Evolutionary conservation across 192 early-diverging fungal genomes (phyloP).

Genomic region (Nowakowskiella sp.): DNA sequence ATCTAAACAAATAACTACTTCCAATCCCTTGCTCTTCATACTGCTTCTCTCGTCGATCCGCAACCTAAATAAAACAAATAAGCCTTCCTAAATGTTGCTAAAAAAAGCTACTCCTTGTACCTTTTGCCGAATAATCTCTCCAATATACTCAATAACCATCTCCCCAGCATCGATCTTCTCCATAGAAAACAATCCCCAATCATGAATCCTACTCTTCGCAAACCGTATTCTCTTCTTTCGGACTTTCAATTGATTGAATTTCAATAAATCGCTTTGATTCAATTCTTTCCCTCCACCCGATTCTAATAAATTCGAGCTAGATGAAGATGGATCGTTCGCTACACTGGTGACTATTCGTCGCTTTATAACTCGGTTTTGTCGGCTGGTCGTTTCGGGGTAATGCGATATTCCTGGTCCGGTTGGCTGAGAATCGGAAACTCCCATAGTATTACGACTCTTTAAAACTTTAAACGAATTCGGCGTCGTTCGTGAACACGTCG

Average conservation of each 20-base stretch:
- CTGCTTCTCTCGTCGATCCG: constrained; percentile 86
- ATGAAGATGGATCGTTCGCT: too few relatives aligned
- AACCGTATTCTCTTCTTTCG: constrained; percentile 87
- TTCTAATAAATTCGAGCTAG: too few relatives aligned
- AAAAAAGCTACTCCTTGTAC: constrained; percentile 26
- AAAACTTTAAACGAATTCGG: too few relatives aligned
- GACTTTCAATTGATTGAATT: constrained; percentile 88
- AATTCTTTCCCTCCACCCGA: too few relatives aligned
- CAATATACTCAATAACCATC: constrained; percentile 98
- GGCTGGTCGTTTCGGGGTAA: neutral
- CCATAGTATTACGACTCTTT: too few relatives aligned
- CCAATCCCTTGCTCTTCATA: constrained; percentile 95
- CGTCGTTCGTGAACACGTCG: too few relatives aligned
- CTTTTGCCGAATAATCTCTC: constrained; percentile 88
- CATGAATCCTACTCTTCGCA: constrained; percentile 90
- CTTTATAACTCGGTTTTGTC: too few relatives aligned
- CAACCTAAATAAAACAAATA: constrained; percentile 30
- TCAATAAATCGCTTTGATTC: constrained; percentile 57
- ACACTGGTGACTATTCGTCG: too few relatives aligned
- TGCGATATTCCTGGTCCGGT: too few relatives aligned
- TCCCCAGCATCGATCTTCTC: constrained; percentile 89
- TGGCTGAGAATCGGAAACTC: too few relatives aligned
- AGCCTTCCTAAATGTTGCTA: neutral
- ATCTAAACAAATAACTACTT: constrained; percentile 85
- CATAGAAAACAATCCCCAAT: constrained; percentile 95